Conservation (phyloP, 1,284 basidiomycete genomes). For the Apiotrichum domesticum region DNA sequence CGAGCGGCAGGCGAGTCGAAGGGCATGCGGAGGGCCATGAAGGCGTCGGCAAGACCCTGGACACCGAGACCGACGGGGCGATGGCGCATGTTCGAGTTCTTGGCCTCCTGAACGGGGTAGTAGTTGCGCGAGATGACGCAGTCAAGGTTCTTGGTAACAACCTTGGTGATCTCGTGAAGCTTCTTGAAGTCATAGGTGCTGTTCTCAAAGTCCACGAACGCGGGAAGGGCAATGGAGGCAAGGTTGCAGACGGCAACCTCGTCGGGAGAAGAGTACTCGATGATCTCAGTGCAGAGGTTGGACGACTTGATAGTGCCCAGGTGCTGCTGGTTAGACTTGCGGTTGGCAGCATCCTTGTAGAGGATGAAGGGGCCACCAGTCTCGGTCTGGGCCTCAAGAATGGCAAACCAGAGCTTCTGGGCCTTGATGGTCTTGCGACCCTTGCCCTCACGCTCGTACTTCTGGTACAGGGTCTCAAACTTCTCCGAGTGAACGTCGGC, state of each 20-base stretch:
- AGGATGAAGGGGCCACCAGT: constrained; percentile 98
- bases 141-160: constrained; percentile 89
- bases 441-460: constrained; percentile 87
- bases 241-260: constrained; percentile 99
- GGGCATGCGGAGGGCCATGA: constrained; percentile 94
- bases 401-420: constrained; percentile 98
- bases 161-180: constrained; percentile 89
- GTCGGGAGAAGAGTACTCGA: constrained; percentile 96
- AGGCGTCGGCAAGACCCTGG: constrained; percentile 95
- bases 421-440: constrained; percentile 81
- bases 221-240: constrained; percentile 91
- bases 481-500: constrained; percentile 87
- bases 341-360: constrained; percentile 90
- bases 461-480: constrained; percentile 83
- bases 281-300: constrained; percentile 98
- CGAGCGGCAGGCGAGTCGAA: constrained; percentile 89
- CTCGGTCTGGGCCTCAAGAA: constrained; percentile 95
- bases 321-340: constrained; percentile 97
- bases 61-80: constrained; percentile 97
- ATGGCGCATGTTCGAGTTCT: constrained; percentile 92
- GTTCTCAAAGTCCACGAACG: constrained; percentile 61
- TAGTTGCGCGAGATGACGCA: constrained; percentile 46
- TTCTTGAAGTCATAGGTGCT: constrained; percentile 81
- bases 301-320: constrained; percentile 99
- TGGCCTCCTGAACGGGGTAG: constrained; percentile 88